Evolutionary conservation across 148 eudicot species (phyloP), one percentile per base, ranked within the genome.

Genomic region (Rhododendron vialii): DNA sequence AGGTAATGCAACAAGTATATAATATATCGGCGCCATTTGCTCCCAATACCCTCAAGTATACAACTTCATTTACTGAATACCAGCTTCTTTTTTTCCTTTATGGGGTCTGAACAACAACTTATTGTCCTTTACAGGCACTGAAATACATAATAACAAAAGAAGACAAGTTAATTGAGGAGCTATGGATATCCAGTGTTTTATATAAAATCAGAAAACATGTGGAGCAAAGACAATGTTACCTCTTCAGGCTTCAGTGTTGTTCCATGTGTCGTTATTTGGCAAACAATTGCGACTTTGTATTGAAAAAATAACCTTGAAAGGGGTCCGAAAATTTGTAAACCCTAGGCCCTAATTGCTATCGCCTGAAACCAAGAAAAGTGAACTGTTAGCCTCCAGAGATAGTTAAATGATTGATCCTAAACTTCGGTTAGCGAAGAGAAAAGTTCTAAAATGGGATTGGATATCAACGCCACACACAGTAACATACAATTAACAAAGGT

Each of bases 1-100:
- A n/a, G 96, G 99, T 75, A 97, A 89, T 20, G 99, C 98, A 69
- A 97, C 83, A 36, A 93, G 86, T 51, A 94, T 88, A 88, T 95
- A 97, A 87, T 85, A 92, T 74, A 97, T 76, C 4, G 94, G 95
- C 83, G 90, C 98, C 99, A 97, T 96, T 88, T 86, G 82, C 65
- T 74, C 80, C 89, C 74, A 65, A 86, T 75, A 61, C 2, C 12
- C 75, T 35, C 73, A n/a, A 22, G 84, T 41, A 80, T 84, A 83
- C 88, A 88, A 82, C 63, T 80, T 86, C 91, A 87, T 81, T 89
- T 83, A 91, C 91, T 74, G 79, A 82, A 61, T 28, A 87, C 14
- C 84, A 71, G 38, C 88, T 79, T 28, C 67, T 14, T 22, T 38
- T 38, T 82, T n/a, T 24, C 38, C 75, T 61, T 61, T 41, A 69